Base-by-base conservation (phyloP, 331 rosid species). In the Saraca asoca region DNA sequence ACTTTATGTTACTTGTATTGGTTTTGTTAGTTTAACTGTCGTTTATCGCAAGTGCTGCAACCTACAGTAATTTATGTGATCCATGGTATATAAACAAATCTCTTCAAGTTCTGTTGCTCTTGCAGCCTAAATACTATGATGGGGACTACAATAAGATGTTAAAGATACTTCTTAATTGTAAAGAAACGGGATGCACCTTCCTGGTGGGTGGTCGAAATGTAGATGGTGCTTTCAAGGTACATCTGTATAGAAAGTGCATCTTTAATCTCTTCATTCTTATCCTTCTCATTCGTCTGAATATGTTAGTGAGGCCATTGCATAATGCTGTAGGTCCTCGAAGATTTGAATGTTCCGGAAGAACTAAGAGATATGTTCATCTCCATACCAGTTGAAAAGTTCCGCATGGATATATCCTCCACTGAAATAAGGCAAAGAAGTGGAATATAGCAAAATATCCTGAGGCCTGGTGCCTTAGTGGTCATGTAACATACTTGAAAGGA, bases 111-210 rank as follows among this genome's bases (percentile, higher is more conserved):
- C 4, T 39, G 37, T 64, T 42, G 58, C 66, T 34, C 44, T 74
- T 64, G 59, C 83, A 93, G 98, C 97, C 95, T 68, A 87, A 85
- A 68, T 94, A 90, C 75, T 88, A 94, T 52, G 92, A 86, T 14
- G 90, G 90, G 58, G 83, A 90, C 81, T 63, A 78, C 78, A 81
- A 64, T 66, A 94, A 80, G 81, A 88, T 88, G 98, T 68, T 81
- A 74, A 83, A 86, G 75, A 81, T 85, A 69, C 92, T 88, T 34
- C 11, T 17, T 48, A 83, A 84, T 37, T 90, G 95, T 76, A 90
- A 85, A 58, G 81, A 82, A 60, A 93, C 86, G 7, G 97, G 90
- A 54, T 78, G 83, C 79, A 84, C 82, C 34, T 93, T 93, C 74
- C 87, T 86, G 53, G 96, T 93, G 9, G 95, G 75, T 66, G 98